Evolutionary conservation across 345 rosid species (phyloP), one percentile per base, ranked within the genome.

Genomic region (Corchorus capsularis): DNA sequence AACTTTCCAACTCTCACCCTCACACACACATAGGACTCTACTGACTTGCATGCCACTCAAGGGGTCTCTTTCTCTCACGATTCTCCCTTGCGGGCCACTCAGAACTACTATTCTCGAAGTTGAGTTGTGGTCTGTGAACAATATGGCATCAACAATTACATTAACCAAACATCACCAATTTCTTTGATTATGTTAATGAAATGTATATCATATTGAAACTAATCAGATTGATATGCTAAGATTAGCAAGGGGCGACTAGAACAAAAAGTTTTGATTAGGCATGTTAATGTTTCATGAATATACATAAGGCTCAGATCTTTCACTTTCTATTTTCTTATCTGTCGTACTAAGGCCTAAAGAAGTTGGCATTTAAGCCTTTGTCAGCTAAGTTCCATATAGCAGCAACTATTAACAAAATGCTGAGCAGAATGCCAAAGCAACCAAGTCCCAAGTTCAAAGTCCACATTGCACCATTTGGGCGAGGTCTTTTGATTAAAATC

Each of bases 381-480:
- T 73, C 63, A 43, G 76, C 77, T 32, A 88, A 75, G 32, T 53
- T 79, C 90, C 90, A 76, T 0, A 72, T 46, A 2, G 83, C 92
- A 15, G 81, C 89, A 6, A 74, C 85, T 16, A 90, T 76, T 53
- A 84, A 19, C 56, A 79, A 13, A 19, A 68, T 74, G 68, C 83
- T 69, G 47, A 87, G 63, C 20, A 77, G 20, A 47, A 79, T 8
- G 41, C 89, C 94, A 2, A 81, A 53, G 64, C 83, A 82, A 22
- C 90, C 92, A 16, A 90, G 83, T 20, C 70, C 82, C 15, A 83
- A 11, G 71, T 88, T 88, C 63, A 87, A 56, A 61, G 80, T 79
- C 90, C 90, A 82, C 75, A 67, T 32, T 9, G 22, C 55, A 16
- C 84, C 43, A n/a, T 34, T 5, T 0, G 4, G 8, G 3, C 17